These are phyloP conservation scores for Epichloe gansuensis DNA, from an alignment of 2,329 filamentous ascomycete genomes.

Conservation along the genomic window DNA sequence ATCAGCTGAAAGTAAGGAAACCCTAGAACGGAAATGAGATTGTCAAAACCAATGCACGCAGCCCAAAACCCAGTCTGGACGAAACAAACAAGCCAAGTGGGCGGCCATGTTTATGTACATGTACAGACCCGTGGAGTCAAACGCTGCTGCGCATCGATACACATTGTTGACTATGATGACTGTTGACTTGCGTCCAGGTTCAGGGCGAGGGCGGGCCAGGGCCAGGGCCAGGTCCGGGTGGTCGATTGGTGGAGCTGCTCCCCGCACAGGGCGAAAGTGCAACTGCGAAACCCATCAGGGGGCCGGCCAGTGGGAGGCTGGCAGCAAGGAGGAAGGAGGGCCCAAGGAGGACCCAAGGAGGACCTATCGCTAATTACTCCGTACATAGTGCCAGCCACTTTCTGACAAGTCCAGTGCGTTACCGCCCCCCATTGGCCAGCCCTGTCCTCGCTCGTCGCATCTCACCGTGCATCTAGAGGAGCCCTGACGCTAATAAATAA, in stretches of 20 bases:
- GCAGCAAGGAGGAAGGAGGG: no score
- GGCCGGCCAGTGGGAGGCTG: no score
- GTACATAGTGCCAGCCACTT: neutral
- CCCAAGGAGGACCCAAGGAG: no score
- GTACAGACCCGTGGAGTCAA: neutral
- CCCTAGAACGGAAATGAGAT: neutral
- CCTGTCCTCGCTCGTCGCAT: neutral
- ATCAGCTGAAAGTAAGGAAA: neutral
- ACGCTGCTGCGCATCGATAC: neutral
- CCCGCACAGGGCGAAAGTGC: neutral
- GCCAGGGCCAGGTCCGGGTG: no score
- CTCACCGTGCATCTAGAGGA: neutral
- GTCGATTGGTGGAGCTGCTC: no score
- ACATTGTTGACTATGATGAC: neutral
- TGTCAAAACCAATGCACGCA: neutral
- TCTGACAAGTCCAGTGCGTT: neutral
- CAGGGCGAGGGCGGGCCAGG: neutral
- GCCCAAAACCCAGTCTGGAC: neutral
- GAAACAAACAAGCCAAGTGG: conserved; percentile 3
- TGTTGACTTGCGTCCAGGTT: neutral
- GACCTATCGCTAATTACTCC: no score
- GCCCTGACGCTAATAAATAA: neutral
- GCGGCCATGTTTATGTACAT: conserved; percentile 1
- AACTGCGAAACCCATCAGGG: neutral
- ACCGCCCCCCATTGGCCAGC: neutral